Evolutionary conservation across 768 basidiomycete species (phyloP).

Genomic region (Termitomyces sp.): DNA sequence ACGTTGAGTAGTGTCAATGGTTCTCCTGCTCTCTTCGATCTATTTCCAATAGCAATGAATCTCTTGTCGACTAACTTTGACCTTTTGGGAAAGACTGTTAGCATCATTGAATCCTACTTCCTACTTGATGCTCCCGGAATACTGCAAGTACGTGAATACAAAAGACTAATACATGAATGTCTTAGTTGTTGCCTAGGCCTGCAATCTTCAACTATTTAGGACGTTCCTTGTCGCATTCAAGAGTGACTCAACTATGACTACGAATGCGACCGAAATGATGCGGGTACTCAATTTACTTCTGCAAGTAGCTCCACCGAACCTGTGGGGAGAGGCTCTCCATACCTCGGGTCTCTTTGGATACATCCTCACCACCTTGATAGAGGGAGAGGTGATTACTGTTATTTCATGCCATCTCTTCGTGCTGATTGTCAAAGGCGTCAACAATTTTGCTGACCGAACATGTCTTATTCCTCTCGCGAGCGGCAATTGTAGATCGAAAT

Average conservation of each 20-base stretch:
- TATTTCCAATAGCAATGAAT: slow-evolving; percentile 59
- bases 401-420: slow-evolving; percentile 1
- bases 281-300: slow-evolving; percentile 51
- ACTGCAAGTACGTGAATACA: slow-evolving; percentile 45
- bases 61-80: slow-evolving; percentile 68
- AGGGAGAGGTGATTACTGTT: slow-evolving; percentile 54
- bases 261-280: slow-evolving; percentile 63
- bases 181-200: slow-evolving; percentile 31
- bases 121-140: slow-evolving; percentile 61
- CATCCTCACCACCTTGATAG: slow-evolving; percentile 51
- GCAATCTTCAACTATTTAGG: slow-evolving; percentile 49
- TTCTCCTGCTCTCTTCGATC: slow-evolving; percentile 46
- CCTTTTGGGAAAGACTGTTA: slow-evolving; percentile 59
- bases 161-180: background rate
- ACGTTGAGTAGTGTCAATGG: slow-evolving; percentile 42
- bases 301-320: slow-evolving; percentile 52
- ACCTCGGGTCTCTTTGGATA: slow-evolving; percentile 65
- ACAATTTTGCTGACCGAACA: slow-evolving; percentile 56
- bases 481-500: slow-evolving; percentile 57
- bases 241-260: slow-evolving; percentile 34
- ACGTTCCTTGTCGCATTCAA: slow-evolving; percentile 48
- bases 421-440: slow-evolving; percentile 24
- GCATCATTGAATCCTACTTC: slow-evolving; percentile 72
- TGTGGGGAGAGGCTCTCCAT: slow-evolving; percentile 76
- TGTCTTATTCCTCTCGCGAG: slow-evolving; percentile 69